These are phyloP conservation scores for Verbascum thapsus DNA, from an alignment of 257 asterid genomes.

Conservation along the genomic window DNA sequence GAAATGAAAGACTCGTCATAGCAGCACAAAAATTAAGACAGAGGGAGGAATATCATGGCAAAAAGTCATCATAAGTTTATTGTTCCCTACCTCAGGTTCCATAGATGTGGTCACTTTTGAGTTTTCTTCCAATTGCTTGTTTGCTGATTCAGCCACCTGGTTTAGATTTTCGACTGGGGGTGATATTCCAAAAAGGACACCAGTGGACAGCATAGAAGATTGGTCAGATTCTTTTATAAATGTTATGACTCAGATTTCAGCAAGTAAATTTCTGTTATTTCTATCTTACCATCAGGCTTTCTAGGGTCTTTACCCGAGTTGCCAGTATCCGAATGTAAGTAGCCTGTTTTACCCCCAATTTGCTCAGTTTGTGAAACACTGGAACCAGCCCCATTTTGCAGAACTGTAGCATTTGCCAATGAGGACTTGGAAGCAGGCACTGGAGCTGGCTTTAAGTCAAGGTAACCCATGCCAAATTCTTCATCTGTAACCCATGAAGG, in stretches of 20 bases:
- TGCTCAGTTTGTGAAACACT: slow-evolving; percentile 62
- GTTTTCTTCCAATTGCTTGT: slow-evolving; percentile 65
- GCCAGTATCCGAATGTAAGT: slow-evolving; percentile 53
- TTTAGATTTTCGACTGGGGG: slow-evolving; percentile 61
- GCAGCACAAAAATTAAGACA: slow-evolving; percentile 6
- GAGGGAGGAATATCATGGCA: slow-evolving; percentile 11
- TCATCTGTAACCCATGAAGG: slow-evolving; percentile 98
- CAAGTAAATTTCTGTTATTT: slow-evolving; percentile 44
- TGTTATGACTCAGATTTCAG: slow-evolving; percentile 50
- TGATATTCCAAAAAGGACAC: slow-evolving; percentile 42
- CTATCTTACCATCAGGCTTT: slow-evolving; percentile 66
- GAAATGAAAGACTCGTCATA: slow-evolving; percentile 10
- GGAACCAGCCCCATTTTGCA: slow-evolving; percentile 61
- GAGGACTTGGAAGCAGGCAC: slow-evolving; percentile 63
- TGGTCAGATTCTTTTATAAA: slow-evolving; percentile 55
- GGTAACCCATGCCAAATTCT: slow-evolving; percentile 98
- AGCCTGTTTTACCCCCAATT: slow-evolving; percentile 57
- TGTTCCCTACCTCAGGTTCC: slow-evolving; percentile 77
- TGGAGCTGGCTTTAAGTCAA: slow-evolving; percentile 78
- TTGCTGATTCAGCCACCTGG: slow-evolving; percentile 61
- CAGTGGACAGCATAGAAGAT: slow-evolving; percentile 47
- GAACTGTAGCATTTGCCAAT: slow-evolving; percentile 49
- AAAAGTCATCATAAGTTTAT: slow-evolving; percentile 11
- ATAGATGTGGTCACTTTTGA: slow-evolving; percentile 45
- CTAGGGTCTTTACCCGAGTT: slow-evolving; percentile 60